Conservation (phyloP, 768 basidiomycete species). For the Naganishia vaughanmartiniae region DNA sequence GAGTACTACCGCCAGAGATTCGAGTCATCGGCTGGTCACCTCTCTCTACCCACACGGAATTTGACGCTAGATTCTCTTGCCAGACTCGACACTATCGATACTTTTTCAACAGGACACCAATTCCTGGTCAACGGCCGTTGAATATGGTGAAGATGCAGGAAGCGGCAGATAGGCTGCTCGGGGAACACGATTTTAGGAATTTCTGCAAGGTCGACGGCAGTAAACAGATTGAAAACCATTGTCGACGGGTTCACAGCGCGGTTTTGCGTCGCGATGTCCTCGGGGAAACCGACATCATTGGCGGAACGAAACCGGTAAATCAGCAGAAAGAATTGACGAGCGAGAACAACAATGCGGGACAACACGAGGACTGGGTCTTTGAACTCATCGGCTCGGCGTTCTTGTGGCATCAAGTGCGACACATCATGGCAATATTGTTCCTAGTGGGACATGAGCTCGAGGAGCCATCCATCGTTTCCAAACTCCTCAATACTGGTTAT, state of each 20-base stretch:
- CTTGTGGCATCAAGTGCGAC: slow-evolving; percentile 91
- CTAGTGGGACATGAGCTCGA: slow-evolving; percentile 81
- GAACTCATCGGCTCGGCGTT: slow-evolving; percentile 85
- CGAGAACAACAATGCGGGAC: slow-evolving; percentile 18
- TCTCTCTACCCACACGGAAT: slow-evolving; percentile 59
- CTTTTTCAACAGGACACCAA: slow-evolving; percentile 67
- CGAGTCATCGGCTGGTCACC: slow-evolving; percentile 93
- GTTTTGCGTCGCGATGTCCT: slow-evolving; percentile 22
- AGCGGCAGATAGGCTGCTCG: slow-evolving; percentile 69
- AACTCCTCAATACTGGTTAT: slow-evolving; percentile 68
- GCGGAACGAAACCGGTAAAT: not conserved
- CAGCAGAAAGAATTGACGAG: not conserved
- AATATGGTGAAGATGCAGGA: slow-evolving; percentile 72
- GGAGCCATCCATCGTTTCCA: slow-evolving; percentile 64
- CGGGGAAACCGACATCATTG: slow-evolving; percentile 4
- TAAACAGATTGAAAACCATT: slow-evolving; percentile 83
- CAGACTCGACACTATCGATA: slow-evolving; percentile 92
- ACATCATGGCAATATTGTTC: slow-evolving; percentile 88
- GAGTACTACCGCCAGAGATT: slow-evolving; percentile 81
- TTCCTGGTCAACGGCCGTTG: slow-evolving; percentile 55
- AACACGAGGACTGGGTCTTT: slow-evolving; percentile 62
- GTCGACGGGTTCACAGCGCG: slow-evolving; percentile 66
- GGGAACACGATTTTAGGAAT: slow-evolving; percentile 93
- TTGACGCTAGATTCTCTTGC: slow-evolving; percentile 88
- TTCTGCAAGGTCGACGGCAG: slow-evolving; percentile 87